A percentile compares a stretch with the other conserved stretches of the same genome.
phyloP scores from a whole-genome alignment of 2,329 filamentous ascomycete species.

The Botryotinia narcissicola region DNA sequence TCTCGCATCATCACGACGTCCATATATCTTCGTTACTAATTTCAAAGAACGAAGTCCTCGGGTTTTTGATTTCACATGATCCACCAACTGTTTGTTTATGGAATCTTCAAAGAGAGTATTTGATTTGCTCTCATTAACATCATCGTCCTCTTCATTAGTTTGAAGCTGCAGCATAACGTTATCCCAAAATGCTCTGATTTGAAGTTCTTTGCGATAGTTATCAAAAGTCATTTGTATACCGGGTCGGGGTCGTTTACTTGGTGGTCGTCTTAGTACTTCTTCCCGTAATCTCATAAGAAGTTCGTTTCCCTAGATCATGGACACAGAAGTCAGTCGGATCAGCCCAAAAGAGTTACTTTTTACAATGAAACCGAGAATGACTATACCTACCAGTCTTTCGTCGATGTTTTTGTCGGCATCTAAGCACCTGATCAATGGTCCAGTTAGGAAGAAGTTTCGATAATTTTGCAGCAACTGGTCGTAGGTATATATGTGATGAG shows the following conservation, averaged over 20 bases:
- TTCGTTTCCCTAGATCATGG: slow-evolving; percentile 4
- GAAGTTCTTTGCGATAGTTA: slow-evolving; percentile 20
- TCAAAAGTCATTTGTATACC: neutral
- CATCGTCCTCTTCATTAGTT: slow-evolving; percentile 11
- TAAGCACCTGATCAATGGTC: slow-evolving; percentile 25
- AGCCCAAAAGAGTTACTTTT: no score
- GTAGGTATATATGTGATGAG: neutral
- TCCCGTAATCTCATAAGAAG: slow-evolving; percentile 20
- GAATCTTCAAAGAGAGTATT: neutral
- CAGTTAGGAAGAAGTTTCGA: slow-evolving; percentile 25
- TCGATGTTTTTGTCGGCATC: slow-evolving; percentile 22
- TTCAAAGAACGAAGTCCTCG: neutral
- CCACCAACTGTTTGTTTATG: neutral
- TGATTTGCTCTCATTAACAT: neutral
- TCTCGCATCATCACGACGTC: slow-evolving; percentile 4
- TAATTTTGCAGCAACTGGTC: slow-evolving; percentile 25
- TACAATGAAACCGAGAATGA: neutral
- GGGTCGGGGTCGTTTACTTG: neutral
- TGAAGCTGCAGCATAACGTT: slow-evolving; percentile 25
- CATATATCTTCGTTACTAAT: slow-evolving; percentile 1
- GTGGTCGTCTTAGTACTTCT: slow-evolving; percentile 22
- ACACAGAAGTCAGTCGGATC: neutral
- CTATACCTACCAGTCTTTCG: neutral
- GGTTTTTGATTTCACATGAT: neutral
- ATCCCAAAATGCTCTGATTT: slow-evolving; percentile 29